A percentile compares a stretch with the other conserved stretches of the same genome.
Conservation (phyloP, 75 land plant genomes). For the Picea glauca region DNA sequence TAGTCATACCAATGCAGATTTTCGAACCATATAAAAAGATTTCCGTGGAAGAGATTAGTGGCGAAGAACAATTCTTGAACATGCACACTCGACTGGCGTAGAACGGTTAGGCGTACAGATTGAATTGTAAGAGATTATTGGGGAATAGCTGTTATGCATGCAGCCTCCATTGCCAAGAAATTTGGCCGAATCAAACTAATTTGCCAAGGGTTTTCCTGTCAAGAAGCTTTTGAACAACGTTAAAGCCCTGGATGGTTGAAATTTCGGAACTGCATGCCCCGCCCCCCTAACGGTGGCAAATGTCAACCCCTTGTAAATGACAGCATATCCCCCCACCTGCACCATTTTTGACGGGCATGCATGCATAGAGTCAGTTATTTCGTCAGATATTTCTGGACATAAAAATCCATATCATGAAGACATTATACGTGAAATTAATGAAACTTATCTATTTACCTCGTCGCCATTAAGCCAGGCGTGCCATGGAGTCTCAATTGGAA, state of each 20-base stretch:
- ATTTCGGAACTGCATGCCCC: slow-evolving; percentile 61
- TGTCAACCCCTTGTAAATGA: slow-evolving; percentile 38
- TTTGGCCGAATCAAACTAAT: too few species aligned
- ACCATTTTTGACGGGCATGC: background rate
- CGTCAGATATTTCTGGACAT: slow-evolving; percentile 4
- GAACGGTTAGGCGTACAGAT: too few species aligned
- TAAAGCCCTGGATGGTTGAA: slow-evolving; percentile 9
- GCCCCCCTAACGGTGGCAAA: slow-evolving; percentile 64
- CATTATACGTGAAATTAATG: background rate
- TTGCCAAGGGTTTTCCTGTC: too few species aligned
- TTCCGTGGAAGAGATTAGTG: too few species aligned
- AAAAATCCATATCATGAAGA: slow-evolving; percentile 20
- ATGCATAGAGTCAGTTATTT: too few species aligned
- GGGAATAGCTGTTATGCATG: too few species aligned
- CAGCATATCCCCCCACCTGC: slow-evolving; percentile 55
- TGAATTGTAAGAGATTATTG: too few species aligned
- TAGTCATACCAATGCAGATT: too few species aligned
- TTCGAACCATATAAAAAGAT: too few species aligned
- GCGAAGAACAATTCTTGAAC: too few species aligned
- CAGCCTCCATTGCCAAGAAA: too few species aligned
- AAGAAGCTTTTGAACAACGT: background rate
- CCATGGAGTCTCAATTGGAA: slow-evolving; percentile 31
- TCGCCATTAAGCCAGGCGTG: slow-evolving; percentile 23
- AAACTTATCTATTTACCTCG: background rate
- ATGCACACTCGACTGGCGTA: too few species aligned